phyloP scores from a whole-genome alignment of 768 basidiomycete species.

The Clavaria fumosa region DNA sequence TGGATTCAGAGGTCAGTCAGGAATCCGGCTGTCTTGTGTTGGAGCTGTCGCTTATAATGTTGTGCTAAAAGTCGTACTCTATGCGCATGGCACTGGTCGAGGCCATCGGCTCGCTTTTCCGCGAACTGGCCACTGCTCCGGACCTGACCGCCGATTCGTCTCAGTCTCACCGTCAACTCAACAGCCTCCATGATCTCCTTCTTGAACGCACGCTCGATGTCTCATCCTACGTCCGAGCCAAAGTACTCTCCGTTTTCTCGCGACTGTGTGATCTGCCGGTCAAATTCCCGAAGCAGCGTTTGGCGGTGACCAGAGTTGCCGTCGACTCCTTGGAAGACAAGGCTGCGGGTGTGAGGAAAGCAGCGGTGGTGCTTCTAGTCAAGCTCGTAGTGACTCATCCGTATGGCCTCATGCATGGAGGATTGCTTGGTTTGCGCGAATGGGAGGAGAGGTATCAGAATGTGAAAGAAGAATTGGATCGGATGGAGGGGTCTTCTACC shows the following conservation, averaged over 20 bases:
- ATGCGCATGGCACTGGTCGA: conserved; percentile 94
- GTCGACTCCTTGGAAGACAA: conserved; percentile 81
- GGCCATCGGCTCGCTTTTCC: conserved; percentile 72
- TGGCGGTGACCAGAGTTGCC: conserved; percentile 60
- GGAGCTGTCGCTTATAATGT: conserved; percentile 1
- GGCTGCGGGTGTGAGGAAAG: conserved; percentile 73
- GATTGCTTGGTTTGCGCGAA: conserved; percentile 49
- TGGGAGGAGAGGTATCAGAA: conserved; percentile 63
- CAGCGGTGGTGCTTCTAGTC: conserved; percentile 59
- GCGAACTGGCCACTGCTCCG: conserved; percentile 53
- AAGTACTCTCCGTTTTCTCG: conserved; percentile 63
- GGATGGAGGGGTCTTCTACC: too few relatives aligned
- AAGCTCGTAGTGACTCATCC: conserved; percentile 78
- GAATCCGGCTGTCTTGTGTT: neutral
- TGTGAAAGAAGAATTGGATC: conserved; percentile 47
- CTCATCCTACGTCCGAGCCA: conserved; percentile 82
- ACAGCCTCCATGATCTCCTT: conserved; percentile 66
- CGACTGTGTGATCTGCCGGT: conserved; percentile 59
- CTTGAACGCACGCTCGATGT: conserved; percentile 79
- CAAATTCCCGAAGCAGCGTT: conserved; percentile 80
- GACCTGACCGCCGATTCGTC: conserved; percentile 30
- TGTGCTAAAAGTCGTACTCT: conserved; percentile 58
- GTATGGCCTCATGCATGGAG: conserved; percentile 74
- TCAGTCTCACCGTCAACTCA: conserved; percentile 58
- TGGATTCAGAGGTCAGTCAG: conserved; percentile 77